Percentiles rank a stretch among this genome's conserved stretches.
Evolutionary conservation across 192 early-diverging fungal genomes (phyloP).

Genomic region (Coemansia sp.): DNA sequence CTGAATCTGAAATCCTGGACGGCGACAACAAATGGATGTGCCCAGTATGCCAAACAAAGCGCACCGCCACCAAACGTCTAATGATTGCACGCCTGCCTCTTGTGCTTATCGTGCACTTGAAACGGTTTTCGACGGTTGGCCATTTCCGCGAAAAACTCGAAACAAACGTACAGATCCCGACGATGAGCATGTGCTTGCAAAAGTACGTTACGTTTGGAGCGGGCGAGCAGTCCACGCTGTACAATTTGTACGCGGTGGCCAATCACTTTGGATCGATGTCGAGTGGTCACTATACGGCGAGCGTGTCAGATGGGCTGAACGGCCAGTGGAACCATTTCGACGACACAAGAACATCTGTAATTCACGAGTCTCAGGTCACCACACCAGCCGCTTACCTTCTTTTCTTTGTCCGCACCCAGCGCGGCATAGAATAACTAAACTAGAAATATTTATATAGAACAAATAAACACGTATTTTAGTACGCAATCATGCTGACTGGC

Average conservation of each 20-base stretch:
- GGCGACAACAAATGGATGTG: conserved; percentile 92
- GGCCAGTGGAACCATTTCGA: conserved; percentile 85
- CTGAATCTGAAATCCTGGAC: conserved; percentile 81
- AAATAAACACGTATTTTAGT: conserved; percentile 5
- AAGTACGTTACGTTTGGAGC: conserved; percentile 50
- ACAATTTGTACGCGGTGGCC: conserved; percentile 80
- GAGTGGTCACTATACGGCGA: conserved; percentile 76
- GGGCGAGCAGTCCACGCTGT: conserved; percentile 34
- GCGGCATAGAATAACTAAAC: background rate
- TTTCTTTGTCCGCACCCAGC: conserved; percentile 39
- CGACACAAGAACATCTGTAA: conserved; percentile 63
- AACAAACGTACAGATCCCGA: conserved; percentile 80
- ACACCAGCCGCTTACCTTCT: conserved; percentile 47
- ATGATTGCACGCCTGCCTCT: conserved; percentile 78
- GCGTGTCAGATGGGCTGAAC: conserved; percentile 60
- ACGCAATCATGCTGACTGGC: conserved; percentile 41
- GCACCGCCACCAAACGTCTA: conserved; percentile 74
- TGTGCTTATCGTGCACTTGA: conserved; percentile 90
- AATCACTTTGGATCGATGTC: conserved; percentile 77
- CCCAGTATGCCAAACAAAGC: conserved; percentile 70
- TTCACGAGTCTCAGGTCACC: conserved; percentile 34
- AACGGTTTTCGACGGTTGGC: conserved; percentile 88
- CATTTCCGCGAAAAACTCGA: conserved; percentile 93
- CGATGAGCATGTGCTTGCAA: conserved; percentile 61
- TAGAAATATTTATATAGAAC: background rate